phyloP scores from a whole-genome alignment of 352 stramenopile species.

The Aphanomyces astaci region DNA sequence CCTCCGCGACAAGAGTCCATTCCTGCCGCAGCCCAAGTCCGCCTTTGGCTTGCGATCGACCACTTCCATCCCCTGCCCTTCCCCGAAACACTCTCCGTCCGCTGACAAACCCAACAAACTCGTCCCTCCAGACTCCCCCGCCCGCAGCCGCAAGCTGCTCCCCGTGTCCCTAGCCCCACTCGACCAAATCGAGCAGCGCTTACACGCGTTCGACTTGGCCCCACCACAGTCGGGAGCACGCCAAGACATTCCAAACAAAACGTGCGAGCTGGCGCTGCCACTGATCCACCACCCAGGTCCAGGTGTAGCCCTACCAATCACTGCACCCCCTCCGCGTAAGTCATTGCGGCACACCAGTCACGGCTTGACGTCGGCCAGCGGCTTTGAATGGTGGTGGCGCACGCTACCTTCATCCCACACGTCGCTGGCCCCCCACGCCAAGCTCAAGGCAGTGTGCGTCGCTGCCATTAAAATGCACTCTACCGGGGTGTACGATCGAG shows the following conservation, averaged over 20 bases:
- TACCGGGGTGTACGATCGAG: constrained; percentile 47
- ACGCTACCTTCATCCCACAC: constrained; percentile 56
- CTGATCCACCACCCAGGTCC: constrained; percentile 13
- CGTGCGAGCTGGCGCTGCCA: neutral
- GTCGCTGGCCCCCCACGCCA: constrained; percentile 52
- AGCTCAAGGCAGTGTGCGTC: constrained; percentile 75
- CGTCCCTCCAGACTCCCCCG: neutral
- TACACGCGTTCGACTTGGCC: constrained; percentile 3
- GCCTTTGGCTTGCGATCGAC: neutral
- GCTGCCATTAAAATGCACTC: constrained; percentile 60
- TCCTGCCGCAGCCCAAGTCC: neutral
- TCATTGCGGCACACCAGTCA: constrained; percentile 1
- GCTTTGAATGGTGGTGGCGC: constrained; percentile 77
- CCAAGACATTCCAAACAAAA: neutral
- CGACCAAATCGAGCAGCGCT: constrained; percentile 9
- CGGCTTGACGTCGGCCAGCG: constrained; percentile 53
- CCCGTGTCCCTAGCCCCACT: constrained; percentile 5
- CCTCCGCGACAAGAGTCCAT: neutral
- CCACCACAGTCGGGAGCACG: neutral
- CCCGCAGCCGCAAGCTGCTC: neutral
- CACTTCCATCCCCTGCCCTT: neutral
- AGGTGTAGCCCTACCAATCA: no score
- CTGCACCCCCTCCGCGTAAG: no score
- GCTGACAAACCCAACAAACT: neutral
- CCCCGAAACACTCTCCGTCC: neutral